Percentiles rank a stretch among this genome's conserved stretches.
Conservation (phyloP, 345 rosid species). For the Murraya paniculata region DNA sequence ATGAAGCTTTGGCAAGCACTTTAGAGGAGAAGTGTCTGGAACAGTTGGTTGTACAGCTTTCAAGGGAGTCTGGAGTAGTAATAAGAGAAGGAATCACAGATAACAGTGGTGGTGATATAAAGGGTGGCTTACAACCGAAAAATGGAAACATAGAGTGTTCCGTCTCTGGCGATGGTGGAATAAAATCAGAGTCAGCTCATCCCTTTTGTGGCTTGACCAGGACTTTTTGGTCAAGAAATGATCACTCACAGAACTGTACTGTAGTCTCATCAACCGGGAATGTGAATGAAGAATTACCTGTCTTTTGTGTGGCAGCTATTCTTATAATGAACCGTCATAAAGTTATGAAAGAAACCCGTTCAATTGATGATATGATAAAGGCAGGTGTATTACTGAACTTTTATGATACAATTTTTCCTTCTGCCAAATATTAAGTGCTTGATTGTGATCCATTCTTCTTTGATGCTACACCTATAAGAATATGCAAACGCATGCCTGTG, state of each 20-base stretch:
- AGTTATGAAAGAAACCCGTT: slow-evolving; percentile 73
- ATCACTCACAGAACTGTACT: slow-evolving; percentile 44
- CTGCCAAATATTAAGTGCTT: neutral
- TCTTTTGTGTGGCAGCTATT: slow-evolving; percentile 90
- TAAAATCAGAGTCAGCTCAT: slow-evolving; percentile 49
- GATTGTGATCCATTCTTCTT: neutral
- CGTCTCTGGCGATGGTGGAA: slow-evolving; percentile 34
- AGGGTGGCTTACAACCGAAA: slow-evolving; percentile 38
- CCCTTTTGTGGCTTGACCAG: slow-evolving; percentile 77
- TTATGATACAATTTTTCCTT: slow-evolving; percentile 1
- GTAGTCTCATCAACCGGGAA: slow-evolving; percentile 52
- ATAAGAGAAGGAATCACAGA: slow-evolving; percentile 39
- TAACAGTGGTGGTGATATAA: slow-evolving; percentile 36
- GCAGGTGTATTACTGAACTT: slow-evolving; percentile 34
- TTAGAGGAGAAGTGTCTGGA: slow-evolving; percentile 71
- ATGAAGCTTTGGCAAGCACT: slow-evolving; percentile 48
- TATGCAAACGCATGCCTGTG: neutral
- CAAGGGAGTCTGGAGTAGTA: slow-evolving; percentile 43
- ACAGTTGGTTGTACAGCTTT: slow-evolving; percentile 60
- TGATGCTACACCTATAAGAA: neutral
- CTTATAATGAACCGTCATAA: slow-evolving; percentile 84
- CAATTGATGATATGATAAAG: slow-evolving; percentile 93
- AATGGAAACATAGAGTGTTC: slow-evolving; percentile 45
- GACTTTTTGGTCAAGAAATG: slow-evolving; percentile 65
- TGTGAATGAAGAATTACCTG: slow-evolving; percentile 71